phyloP scores from a whole-genome alignment of 176 grass and related monocot genomes.

The Rhynchospora breviuscula region DNA sequence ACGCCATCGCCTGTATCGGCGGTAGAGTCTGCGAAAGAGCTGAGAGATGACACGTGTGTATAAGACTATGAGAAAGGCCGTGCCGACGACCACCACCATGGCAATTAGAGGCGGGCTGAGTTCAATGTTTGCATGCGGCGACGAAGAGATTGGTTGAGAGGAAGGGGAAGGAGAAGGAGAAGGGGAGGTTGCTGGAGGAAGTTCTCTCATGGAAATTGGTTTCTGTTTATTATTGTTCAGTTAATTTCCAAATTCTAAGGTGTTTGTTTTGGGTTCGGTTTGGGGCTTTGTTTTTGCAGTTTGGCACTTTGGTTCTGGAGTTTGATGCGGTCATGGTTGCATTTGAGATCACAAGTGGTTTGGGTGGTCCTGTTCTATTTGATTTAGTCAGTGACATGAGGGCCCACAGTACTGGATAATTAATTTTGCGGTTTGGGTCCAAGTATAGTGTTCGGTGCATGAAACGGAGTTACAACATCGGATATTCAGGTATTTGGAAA shows the following conservation, averaged over 20 bases:
- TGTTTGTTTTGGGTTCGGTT: background rate
- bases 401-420: background rate
- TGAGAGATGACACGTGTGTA: constrained; percentile 67
- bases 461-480: too few relatives aligned
- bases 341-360: background rate
- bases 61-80: constrained; percentile 87
- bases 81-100: constrained; percentile 85
- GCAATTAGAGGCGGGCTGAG: constrained; percentile 93
- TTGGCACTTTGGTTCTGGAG: background rate
- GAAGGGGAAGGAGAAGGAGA: constrained; percentile 15
- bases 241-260: background rate
- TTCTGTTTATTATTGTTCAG: background rate
- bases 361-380: background rate
- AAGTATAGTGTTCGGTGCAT: background rate
- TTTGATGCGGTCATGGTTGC: background rate
- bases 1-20: constrained; percentile 28
- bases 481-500: background rate
- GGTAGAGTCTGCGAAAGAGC: constrained; percentile 32
- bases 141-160: background rate
- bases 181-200: constrained; percentile 5
- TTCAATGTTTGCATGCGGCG: constrained; percentile 16
- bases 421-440: background rate
- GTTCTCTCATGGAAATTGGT: background rate
- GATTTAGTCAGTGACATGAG: background rate
- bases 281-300: background rate